Base-by-base conservation (phyloP, 2,329 filamentous ascomycete species). In the Apiospora hydei region DNA sequence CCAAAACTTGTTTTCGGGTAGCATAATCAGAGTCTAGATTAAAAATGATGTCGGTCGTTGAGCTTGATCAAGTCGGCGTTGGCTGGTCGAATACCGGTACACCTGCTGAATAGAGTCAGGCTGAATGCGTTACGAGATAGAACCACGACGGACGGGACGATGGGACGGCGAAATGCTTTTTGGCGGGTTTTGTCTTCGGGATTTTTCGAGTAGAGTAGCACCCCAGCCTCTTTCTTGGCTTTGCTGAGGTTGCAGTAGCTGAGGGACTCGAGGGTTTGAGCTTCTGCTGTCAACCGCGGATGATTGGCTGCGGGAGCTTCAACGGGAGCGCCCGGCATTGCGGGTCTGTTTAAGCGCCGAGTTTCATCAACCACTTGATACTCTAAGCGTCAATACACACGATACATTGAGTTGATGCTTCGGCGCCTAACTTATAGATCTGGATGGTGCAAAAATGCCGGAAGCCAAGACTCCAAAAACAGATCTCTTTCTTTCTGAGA, bases 1-100 rank as follows among this genome's bases (percentile, higher is more conserved):
- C 44, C 68, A 69, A 69, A 69, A 69, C 68, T 69, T 69, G 68
- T 57, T 69, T 69, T 53, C 68, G 4, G 13, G n/a, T n/a, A 21
- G 5, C 49, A 21, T 30, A 11, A 16, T 21, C 34, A 64, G 57
- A 64, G 57, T 41, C 57, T 64, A 41, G n/a, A 41, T 64, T 41
- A 41, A 64, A 64, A 64, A 41, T 64, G 57, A 64, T 64, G 57
- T 41, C 34, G 57, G 57, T 41, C 21, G n/a, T 64, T 13, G 30
- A 64, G 1, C 21, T n/a, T 64, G 57, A n/a, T 41, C 57, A 41
- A 34, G 30, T n/a, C 18, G 57, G 18, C 57, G 4, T 38, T 41
- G 18, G 57, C 14, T 8, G 34, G 34, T 6, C 57, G 34, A 64
- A n/a, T 41, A n/a, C n/a, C n/a, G n/a, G n/a, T n/a, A 41, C 18